Base-by-base conservation (phyloP, 2,329 filamentous ascomycete genomes). In the Penicillium sp. region DNA sequence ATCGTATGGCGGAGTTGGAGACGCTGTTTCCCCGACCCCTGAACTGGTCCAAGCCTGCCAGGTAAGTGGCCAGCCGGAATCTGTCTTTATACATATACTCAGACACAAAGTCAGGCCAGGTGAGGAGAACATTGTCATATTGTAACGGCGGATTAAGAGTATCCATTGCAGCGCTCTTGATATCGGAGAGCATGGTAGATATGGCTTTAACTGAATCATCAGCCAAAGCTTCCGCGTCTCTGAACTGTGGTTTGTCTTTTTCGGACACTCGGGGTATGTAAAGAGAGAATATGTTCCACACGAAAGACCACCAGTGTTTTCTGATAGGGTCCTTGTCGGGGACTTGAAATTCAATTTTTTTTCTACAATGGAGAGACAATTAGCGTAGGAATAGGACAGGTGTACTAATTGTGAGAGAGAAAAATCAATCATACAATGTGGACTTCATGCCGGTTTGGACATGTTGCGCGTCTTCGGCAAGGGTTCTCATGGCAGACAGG, bases 401-500 rank as follows among this genome's bases (percentile, higher is more conserved):
- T 5, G 30, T 24, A 24, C 5, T 26, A 28, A 40, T 28, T 40
- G 6, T 51, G 3, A 38, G 30, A 51, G 23, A 21, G 40, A 40
- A 40, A 40, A 42, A 42, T n/a, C n/a, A n/a, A n/a, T n/a, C 48
- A 40, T 28, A 40, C 48, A 51, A 1, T 14, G 16, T 38, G 38
- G 48, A 51, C 30, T 51, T 51, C 48, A 51, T 51, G 48, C 48
- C 20, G 2, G 6, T 24, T 40, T 23, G 48, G 11, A 51, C 30
- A 12, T 51, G 38, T 40, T 51, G 48, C 26, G 48, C 48, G 7
- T 51, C 48, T 51, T 51, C 48, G 1, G 48, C 48, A 51, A 51
- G 28, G 18, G 30, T 51, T 35, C 23, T 35, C 56, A 58, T 58
- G 11, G 56, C 56, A 33, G 48, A 47, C 3, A 55, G 23, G 26